These are phyloP conservation scores for Hymenoscyphus fructigenus DNA, from an alignment of 2,329 filamentous ascomycete genomes.

Conservation along the genomic window DNA sequence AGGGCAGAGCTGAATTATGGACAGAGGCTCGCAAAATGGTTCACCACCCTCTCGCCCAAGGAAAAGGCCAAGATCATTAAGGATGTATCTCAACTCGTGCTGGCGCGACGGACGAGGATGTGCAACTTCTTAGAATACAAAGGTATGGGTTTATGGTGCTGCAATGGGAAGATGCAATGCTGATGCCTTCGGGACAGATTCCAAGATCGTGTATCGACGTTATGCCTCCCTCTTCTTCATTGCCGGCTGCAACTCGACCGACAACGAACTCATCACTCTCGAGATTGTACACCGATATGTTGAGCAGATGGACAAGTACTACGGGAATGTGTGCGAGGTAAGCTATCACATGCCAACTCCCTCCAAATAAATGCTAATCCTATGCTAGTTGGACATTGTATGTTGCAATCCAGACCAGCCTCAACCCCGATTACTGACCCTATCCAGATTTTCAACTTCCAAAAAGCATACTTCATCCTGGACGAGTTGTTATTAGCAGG, in stretches of 20 bases:
- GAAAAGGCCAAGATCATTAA: slow-evolving; percentile 99
- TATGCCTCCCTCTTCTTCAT: slow-evolving; percentile 99
- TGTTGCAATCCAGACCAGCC: slow-evolving; percentile 3
- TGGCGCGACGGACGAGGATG: slow-evolving; percentile 95
- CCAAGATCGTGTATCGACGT: slow-evolving; percentile 96
- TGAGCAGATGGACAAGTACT: slow-evolving; percentile 99
- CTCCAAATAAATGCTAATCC: slow-evolving; percentile 14
- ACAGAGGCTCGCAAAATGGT: slow-evolving; percentile 98
- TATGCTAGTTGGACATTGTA: slow-evolving; percentile 31
- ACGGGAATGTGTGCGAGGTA: slow-evolving; percentile 98
- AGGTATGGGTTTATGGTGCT: slow-evolving; percentile 52
- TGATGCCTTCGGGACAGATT: slow-evolving; percentile 59
- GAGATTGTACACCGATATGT: slow-evolving; percentile 99
- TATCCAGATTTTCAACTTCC: slow-evolving; percentile 88
- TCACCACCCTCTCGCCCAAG: slow-evolving; percentile 93
- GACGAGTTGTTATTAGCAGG: slow-evolving; percentile 94
- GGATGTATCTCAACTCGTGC: slow-evolving; percentile 95
- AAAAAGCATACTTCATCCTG: slow-evolving; percentile 98
- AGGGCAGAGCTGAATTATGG: slow-evolving; percentile 26
- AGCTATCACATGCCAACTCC: neutral
- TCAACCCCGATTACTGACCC: slow-evolving; percentile 7
- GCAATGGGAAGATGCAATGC: slow-evolving; percentile 4
- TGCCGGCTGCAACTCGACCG: slow-evolving; percentile 91
- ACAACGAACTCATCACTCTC: slow-evolving; percentile 97
- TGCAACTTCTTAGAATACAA: slow-evolving; percentile 99